phyloP scores from a whole-genome alignment of 2,329 filamentous ascomycete species.

The Verruconis gallopava region DNA sequence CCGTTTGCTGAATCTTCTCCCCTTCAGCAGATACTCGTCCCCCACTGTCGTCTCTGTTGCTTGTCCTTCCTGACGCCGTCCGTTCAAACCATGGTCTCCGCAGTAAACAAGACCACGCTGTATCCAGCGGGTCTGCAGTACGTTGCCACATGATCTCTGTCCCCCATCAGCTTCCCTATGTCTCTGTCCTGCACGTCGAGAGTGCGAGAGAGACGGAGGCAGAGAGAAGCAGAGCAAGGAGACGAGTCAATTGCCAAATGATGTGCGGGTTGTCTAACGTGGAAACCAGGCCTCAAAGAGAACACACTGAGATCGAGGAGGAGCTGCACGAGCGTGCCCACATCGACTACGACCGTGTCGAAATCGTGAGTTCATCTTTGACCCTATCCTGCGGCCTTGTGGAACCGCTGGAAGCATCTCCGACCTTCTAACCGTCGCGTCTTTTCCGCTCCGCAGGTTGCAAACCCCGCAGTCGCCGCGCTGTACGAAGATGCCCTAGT shows the following conservation, averaged over 20 bases:
- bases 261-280: not conserved
- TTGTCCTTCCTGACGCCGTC: slow-evolving; percentile 41
- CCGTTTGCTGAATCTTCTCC: slow-evolving; percentile 42
- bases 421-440: not conserved
- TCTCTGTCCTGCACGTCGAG: slow-evolving; percentile 1
- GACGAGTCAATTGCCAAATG: not conserved
- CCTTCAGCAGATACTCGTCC: slow-evolving; percentile 44
- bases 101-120: slow-evolving; percentile 81
- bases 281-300: slow-evolving; percentile 53
- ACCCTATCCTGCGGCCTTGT: too few species aligned
- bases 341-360: slow-evolving; percentile 97
- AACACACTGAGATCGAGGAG: slow-evolving; percentile 96
- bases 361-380: slow-evolving; percentile 57
- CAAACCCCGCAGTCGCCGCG: slow-evolving; percentile 88
- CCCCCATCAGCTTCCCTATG: not conserved
- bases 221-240: too few species aligned
- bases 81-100: slow-evolving; percentile 29
- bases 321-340: slow-evolving; percentile 94
- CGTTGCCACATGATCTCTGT: slow-evolving; percentile 28
- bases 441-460: too few species aligned
- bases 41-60: slow-evolving; percentile 45
- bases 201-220: too few species aligned
- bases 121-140: slow-evolving; percentile 86
- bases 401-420: not conserved
- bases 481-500: slow-evolving; percentile 98